Evolutionary conservation across 108 stramenopile species (phyloP).

Genomic region (Bacterosira constricta): DNA sequence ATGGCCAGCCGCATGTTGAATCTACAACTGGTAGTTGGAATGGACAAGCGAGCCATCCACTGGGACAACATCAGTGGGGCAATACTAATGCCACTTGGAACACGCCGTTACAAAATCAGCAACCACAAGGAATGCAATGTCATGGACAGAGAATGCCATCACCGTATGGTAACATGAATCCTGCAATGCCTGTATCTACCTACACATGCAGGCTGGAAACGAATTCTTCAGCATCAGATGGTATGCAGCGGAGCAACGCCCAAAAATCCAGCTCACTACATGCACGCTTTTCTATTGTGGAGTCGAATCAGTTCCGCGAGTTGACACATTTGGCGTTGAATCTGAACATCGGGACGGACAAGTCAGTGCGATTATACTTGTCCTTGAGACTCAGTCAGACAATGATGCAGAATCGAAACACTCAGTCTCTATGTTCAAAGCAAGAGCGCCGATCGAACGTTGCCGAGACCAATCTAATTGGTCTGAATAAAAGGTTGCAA

Average conservation of each 20-base stretch:
- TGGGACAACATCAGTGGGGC: slow-evolving; percentile 12
- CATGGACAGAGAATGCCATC: slow-evolving; percentile 24
- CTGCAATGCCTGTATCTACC: slow-evolving; percentile 34
- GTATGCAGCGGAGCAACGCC: slow-evolving; percentile 20
- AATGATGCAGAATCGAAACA: slow-evolving; percentile 26
- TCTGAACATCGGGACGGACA: slow-evolving; percentile 47
- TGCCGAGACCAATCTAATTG: slow-evolving; percentile 36
- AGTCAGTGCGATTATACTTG: slow-evolving; percentile 48
- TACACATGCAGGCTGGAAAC: slow-evolving; percentile 52
- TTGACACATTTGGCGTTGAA: slow-evolving; percentile 51
- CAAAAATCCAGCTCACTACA: slow-evolving; percentile 6
- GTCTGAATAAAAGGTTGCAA: slow-evolving; percentile 20
- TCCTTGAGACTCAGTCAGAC: slow-evolving; percentile 47
- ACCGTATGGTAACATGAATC: slow-evolving; percentile 17
- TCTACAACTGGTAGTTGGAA: slow-evolving; percentile 4
- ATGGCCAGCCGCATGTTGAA: neutral
- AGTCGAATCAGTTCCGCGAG: slow-evolving; percentile 59
- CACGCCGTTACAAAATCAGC: slow-evolving; percentile 27
- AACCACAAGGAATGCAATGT: slow-evolving; percentile 1
- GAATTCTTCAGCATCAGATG: slow-evolving; percentile 10
- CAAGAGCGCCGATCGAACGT: slow-evolving; percentile 31
- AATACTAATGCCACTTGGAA: slow-evolving; percentile 9
- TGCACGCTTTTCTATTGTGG: slow-evolving; percentile 55
- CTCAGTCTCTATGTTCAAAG: slow-evolving; percentile 10
- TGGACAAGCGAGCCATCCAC: neutral